A percentile compares a stretch with the other conserved stretches of the same genome.
These are phyloP conservation scores for Fraxinus greggii DNA, from an alignment of 305 asterid genomes.

Conservation along the genomic window DNA sequence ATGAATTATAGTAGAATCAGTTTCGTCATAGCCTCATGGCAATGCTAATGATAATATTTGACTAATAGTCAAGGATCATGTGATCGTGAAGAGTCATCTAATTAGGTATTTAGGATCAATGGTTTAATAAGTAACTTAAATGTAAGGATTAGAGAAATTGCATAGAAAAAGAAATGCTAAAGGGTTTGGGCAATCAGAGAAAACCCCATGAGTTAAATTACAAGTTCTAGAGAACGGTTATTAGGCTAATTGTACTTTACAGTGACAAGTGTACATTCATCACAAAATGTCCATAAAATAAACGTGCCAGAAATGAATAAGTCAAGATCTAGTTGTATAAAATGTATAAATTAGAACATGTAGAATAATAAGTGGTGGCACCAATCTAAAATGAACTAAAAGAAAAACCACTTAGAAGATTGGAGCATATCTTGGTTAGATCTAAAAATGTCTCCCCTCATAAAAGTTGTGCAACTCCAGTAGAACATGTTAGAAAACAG, in stretches of 20 bases:
- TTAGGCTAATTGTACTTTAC: background rate
- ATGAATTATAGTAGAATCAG: background rate
- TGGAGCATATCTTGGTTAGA: background rate
- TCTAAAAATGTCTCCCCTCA: background rate
- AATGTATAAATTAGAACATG: background rate
- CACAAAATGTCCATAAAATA: background rate
- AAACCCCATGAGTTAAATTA: background rate
- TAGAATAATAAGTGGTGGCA: background rate
- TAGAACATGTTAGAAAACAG: background rate
- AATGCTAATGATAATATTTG: background rate
- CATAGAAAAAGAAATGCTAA: background rate
- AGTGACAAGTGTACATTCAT: background rate
- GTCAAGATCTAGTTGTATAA: background rate
- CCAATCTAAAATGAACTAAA: background rate
- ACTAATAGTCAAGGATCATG: background rate
- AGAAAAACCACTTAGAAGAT: background rate
- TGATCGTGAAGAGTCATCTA: background rate
- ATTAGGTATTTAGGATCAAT: background rate
- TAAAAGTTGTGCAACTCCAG: background rate
- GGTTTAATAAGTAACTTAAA: background rate
- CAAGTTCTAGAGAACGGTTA: background rate
- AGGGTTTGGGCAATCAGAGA: slow-evolving; percentile 1
- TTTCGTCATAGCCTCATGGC: background rate
- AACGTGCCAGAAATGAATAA: background rate
- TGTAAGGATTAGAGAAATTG: background rate